Evolutionary conservation across 495 filamentous ascomycete genomes (phyloP).

Genomic region (Terfezia boudieri): DNA sequence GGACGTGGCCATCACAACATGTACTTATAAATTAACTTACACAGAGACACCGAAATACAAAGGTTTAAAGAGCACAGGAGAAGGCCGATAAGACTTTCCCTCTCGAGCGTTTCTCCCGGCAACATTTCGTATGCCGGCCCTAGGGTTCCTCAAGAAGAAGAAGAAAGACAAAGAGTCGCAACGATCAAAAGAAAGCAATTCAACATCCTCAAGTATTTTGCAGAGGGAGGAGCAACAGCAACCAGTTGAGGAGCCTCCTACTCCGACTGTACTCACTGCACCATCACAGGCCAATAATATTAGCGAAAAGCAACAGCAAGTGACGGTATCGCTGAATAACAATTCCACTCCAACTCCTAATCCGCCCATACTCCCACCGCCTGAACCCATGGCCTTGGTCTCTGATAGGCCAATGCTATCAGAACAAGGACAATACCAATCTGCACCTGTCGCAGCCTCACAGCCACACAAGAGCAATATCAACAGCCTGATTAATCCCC

Average conservation of each 20-base stretch:
- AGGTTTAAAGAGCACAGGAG: background rate
- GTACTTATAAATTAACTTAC: too few relatives aligned
- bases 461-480: conserved; percentile 33
- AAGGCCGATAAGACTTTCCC: background rate
- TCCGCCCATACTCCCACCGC: conserved; percentile 18
- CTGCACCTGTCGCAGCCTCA: conserved; percentile 27
- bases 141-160: conserved; percentile 92
- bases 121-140: conserved; percentile 35
- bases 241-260: conserved; percentile 11
- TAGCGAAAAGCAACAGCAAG: conserved; percentile 18
- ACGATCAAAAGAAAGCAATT: conserved; percentile 18
- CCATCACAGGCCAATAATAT: conserved; percentile 39
- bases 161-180: conserved; percentile 49
- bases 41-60: background rate
- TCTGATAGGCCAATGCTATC: conserved; percentile 23
- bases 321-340: conserved; percentile 3
- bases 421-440: conserved; percentile 18
- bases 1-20: background rate
- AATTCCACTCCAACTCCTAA: conserved; percentile 15
- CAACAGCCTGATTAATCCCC: conserved; percentile 46
- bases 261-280: conserved; percentile 30
- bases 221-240: conserved; percentile 3
- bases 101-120: background rate
- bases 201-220: conserved; percentile 14
- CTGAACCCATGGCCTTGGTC: conserved; percentile 19